These are phyloP conservation scores for Ceratobasidium sp. DNA, from an alignment of 1,284 basidiomycete genomes.

Conservation along the genomic window DNA sequence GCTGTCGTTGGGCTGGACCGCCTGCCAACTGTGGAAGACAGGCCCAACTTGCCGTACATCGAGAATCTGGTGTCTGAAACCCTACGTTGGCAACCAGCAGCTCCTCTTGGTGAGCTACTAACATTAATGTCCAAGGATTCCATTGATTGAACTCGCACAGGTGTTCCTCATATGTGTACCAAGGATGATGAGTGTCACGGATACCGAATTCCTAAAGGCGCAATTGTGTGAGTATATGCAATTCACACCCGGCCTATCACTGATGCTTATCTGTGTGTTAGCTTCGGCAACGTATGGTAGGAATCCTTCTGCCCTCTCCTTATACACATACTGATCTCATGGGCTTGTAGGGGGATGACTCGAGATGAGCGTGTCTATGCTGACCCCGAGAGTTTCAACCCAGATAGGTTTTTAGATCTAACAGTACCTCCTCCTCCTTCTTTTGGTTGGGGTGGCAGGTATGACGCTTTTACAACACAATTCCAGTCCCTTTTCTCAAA, in stretches of 20 bases:
- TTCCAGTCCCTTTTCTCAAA: not conserved
- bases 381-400: constrained; percentile 19
- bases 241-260: not conserved
- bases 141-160: not conserved
- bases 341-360: constrained; percentile 11
- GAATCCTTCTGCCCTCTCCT: not conserved
- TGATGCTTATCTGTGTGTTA: not conserved
- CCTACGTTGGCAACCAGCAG: constrained; percentile 39
- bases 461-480: not conserved
- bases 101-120: constrained; percentile 13
- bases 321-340: not conserved
- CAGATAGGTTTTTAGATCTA: constrained; percentile 29
- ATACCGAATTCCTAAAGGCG: constrained; percentile 16
- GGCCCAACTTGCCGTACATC: constrained; percentile 41
- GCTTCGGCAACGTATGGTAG: constrained; percentile 21
- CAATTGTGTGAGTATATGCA: constrained; percentile 11
- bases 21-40: constrained; percentile 41
- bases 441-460: constrained; percentile 34
- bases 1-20: constrained; percentile 33
- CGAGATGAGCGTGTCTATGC: constrained; percentile 5
- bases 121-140: not conserved
- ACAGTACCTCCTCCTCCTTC: constrained; percentile 1
- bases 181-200: constrained; percentile 44
- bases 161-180: constrained; percentile 40
- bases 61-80: constrained; percentile 38